A percentile compares a stretch with the other conserved stretches of the same genome.
Evolutionary conservation across 768 basidiomycete genomes (phyloP).

Genomic region (Suillus occidentalis): DNA sequence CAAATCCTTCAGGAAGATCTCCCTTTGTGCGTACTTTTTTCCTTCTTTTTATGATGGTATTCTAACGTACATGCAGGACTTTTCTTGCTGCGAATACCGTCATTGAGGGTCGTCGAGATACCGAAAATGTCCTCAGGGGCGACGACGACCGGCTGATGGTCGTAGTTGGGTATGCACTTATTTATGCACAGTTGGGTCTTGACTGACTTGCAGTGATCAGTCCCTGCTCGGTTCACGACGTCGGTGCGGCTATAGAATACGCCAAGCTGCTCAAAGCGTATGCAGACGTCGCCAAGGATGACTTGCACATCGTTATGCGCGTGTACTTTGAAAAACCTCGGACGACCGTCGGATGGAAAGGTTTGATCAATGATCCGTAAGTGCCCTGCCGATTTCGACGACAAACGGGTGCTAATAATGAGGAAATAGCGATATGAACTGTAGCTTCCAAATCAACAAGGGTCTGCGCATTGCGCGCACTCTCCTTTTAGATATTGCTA

Average conservation of each 20-base stretch:
- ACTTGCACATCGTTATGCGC: conserved; percentile 94
- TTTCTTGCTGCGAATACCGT: conserved; percentile 85
- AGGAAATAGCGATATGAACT: conserved; percentile 65
- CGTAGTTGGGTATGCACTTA: conserved; percentile 70
- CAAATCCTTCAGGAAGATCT: conserved; percentile 94
- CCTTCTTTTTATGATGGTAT: conserved; percentile 1
- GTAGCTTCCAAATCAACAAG: conserved; percentile 93
- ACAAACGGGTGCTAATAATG: background rate
- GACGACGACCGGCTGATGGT: conserved; percentile 92
- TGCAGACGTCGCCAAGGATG: conserved; percentile 76
- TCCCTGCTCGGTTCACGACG: conserved; percentile 94
- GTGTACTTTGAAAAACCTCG: conserved; percentile 98
- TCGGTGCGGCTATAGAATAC: conserved; percentile 84
- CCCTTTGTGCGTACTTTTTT: conserved; percentile 57
- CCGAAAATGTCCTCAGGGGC: conserved; percentile 79
- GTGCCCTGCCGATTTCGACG: background rate
- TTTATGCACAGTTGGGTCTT: conserved; percentile 3
- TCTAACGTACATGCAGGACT: conserved; percentile 46
- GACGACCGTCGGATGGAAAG: conserved; percentile 99
- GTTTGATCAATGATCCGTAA: conserved; percentile 91
- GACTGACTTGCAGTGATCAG: conserved; percentile 35
- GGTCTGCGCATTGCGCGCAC: conserved; percentile 88
- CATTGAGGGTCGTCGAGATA: conserved; percentile 75
- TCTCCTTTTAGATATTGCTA: conserved; percentile 84
- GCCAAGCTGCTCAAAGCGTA: conserved; percentile 78